phyloP scores from a whole-genome alignment of 2,329 filamentous ascomycete genomes.

The Aureobasidium sp. region DNA sequence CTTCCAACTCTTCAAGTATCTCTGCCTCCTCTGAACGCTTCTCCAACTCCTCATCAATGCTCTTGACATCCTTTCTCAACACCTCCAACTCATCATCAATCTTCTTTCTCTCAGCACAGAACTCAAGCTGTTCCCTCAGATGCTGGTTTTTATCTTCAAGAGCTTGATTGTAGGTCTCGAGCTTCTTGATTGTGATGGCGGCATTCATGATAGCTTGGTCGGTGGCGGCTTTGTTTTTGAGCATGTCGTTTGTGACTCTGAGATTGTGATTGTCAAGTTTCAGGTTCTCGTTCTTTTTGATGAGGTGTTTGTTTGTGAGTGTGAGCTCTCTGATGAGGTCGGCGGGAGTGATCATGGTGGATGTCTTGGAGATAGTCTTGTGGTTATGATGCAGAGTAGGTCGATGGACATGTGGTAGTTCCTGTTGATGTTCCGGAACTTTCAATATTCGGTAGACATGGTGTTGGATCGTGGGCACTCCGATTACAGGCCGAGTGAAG shows the following conservation, averaged over 20 bases:
- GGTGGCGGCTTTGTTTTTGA: constrained; percentile 13
- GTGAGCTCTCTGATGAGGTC: constrained; percentile 11
- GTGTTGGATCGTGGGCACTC: too few relatives aligned
- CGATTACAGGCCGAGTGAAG: too few relatives aligned
- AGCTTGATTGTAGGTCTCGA: constrained; percentile 1
- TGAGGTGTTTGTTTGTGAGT: background rate
- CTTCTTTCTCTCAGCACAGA: background rate
- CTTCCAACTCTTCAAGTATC: background rate
- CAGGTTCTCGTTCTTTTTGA: background rate
- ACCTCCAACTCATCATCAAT: constrained; percentile 7
- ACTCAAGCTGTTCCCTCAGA: background rate
- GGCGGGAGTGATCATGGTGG: constrained; percentile 6
- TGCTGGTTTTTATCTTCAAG: constrained; percentile 10
- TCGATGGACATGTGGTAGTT: too few relatives aligned
- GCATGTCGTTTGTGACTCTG: constrained; percentile 11
- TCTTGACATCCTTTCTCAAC: background rate
- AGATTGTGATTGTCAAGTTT: constrained; percentile 1
- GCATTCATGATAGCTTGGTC: constrained; percentile 6
- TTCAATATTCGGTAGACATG: too few relatives aligned
- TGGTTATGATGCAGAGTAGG: too few relatives aligned
- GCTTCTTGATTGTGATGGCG: background rate
- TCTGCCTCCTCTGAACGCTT: background rate
- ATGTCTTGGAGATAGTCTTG: background rate
- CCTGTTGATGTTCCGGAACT: too few relatives aligned
- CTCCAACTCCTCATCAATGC: background rate